Base-by-base conservation (phyloP, 2,329 filamentous ascomycete genomes). In the Metarhizium brunneum region DNA sequence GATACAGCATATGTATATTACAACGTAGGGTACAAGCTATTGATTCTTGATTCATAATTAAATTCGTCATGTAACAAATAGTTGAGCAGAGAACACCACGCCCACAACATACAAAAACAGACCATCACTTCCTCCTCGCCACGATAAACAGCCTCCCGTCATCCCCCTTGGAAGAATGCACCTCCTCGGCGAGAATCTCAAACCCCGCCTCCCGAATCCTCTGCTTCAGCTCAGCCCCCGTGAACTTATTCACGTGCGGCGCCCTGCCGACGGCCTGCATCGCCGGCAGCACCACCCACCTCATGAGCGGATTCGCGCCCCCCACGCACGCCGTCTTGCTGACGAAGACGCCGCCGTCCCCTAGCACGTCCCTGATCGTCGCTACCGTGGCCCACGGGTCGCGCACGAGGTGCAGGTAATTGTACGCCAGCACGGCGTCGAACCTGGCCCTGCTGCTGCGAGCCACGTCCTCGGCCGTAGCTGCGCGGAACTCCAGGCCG, bases 331-430 rank as follows among this genome's bases (percentile, higher is more conserved):
- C 52, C 30, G 60, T 60, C 58, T 61, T 61, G 50, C 52, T 56
- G 57, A 61, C 59, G 29, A 61, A 57, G 6, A 59, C 35, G 8
- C 60, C 60, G 3, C 52, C 54, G 32, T 57, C 50, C 20, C 54
- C 52, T 20, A 61, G 52, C 42, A 61, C 25, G 2, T 47, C 20
- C 25, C 48, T 51, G 16, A 57, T 53, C 35, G 36, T 47, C 7
- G 45, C 45, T 29, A 61, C 18, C 4, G 58, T 59, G 25, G 50
- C 52, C 14, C 56, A 29, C 10, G 58, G 40, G 35, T 61, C 60
- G 18, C 50, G 56, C 45, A 61, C 58, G 8, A 59, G 57, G 42
- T 61, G 58, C 8, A 61, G 55, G 48, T 60, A 60, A 51, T 61
- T 60, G 55, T 56, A 61, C 25, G 54, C 60, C 4, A 61, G 55